A percentile compares a stretch with the other conserved stretches of the same genome.
These are phyloP conservation scores for Trichoderma parareesei DNA, from an alignment of 495 filamentous ascomycete species.

Conservation along the genomic window DNA sequence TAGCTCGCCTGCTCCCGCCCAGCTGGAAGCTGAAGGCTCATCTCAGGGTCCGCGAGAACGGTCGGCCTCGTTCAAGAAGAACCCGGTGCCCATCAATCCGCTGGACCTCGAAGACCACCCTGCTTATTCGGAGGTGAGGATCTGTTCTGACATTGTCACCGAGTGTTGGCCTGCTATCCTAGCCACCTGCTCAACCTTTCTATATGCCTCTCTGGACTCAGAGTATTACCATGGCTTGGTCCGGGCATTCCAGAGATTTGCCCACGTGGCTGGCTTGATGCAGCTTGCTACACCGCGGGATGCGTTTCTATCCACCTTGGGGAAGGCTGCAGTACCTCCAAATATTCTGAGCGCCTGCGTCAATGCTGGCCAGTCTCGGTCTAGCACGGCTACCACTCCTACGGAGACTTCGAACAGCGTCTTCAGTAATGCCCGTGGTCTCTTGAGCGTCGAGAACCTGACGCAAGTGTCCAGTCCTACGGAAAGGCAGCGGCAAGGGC, in stretches of 20 bases:
- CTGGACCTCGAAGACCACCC: constrained; percentile 63
- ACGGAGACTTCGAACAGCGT: constrained; percentile 44
- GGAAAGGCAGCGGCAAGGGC: constrained; percentile 46
- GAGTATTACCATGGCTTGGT: constrained; percentile 91
- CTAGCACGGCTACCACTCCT: constrained; percentile 30
- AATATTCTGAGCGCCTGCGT: constrained; percentile 58
- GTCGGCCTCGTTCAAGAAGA: constrained; percentile 44
- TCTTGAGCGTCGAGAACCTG: constrained; percentile 57
- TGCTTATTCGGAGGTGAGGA: constrained; percentile 58
- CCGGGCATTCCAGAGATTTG: constrained; percentile 90
- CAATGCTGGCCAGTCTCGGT: constrained; percentile 32
- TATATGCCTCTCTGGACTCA: constrained; percentile 85
- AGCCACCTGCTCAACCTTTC: constrained; percentile 87
- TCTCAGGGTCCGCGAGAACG: constrained; percentile 35
- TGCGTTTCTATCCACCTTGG: constrained; percentile 88
- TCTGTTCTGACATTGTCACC: constrained; percentile 73
- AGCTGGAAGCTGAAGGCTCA: constrained; percentile 23
- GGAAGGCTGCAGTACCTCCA: constrained; percentile 82
- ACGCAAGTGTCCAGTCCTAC: constrained; percentile 37
- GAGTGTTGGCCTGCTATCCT: constrained; percentile 94
- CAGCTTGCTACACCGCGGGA: constrained; percentile 79
- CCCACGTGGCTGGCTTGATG: constrained; percentile 87
- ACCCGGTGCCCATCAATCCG: constrained; percentile 71
- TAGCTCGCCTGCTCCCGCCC: constrained; percentile 31
- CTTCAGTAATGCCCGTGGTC: constrained; percentile 53